phyloP scores from a whole-genome alignment of 1,139 yeast genomes.

The Chernovozyma sophiae-reginae region DNA sequence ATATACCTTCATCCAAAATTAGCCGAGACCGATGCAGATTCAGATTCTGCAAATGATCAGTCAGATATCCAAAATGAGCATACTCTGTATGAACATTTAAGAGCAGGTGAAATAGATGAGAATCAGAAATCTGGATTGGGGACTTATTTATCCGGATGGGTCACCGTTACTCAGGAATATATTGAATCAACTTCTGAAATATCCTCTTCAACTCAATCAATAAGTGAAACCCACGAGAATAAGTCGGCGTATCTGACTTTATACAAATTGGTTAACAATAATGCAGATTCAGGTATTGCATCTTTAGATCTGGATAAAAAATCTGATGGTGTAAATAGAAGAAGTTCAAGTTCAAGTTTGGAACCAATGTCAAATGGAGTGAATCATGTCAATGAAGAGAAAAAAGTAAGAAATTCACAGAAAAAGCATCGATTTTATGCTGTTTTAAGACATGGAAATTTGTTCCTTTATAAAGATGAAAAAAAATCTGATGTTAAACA shows the following conservation, averaged over 20 bases:
- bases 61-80: slow-evolving; percentile 14
- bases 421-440: slow-evolving; percentile 65
- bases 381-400: slow-evolving; percentile 7
- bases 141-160: slow-evolving; percentile 72
- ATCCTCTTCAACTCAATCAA: slow-evolving; percentile 29
- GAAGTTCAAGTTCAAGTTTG: background rate
- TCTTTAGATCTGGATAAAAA: slow-evolving; percentile 4
- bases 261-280: slow-evolving; percentile 50
- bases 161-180: slow-evolving; percentile 77
- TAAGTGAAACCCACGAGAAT: slow-evolving; percentile 36
- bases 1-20: slow-evolving; percentile 33
- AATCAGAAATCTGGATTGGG: slow-evolving; percentile 56
- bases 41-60: slow-evolving; percentile 10
- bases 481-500: slow-evolving; percentile 64
- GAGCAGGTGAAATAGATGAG: slow-evolving; percentile 64
- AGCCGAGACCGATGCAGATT: background rate
- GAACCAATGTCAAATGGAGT: slow-evolving; percentile 5
- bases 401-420: slow-evolving; percentile 16
- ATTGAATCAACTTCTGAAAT: slow-evolving; percentile 43
- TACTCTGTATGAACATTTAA: slow-evolving; percentile 30
- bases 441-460: slow-evolving; percentile 75
- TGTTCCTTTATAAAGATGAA: slow-evolving; percentile 75
- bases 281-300: slow-evolving; percentile 9
- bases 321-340: background rate
- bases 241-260: slow-evolving; percentile 58